A percentile compares a stretch with the other conserved stretches of the same genome.
These are phyloP conservation scores for Chalaropsis ovoidea DNA, from an alignment of 2,329 filamentous ascomycete species.

Conservation along the genomic window DNA sequence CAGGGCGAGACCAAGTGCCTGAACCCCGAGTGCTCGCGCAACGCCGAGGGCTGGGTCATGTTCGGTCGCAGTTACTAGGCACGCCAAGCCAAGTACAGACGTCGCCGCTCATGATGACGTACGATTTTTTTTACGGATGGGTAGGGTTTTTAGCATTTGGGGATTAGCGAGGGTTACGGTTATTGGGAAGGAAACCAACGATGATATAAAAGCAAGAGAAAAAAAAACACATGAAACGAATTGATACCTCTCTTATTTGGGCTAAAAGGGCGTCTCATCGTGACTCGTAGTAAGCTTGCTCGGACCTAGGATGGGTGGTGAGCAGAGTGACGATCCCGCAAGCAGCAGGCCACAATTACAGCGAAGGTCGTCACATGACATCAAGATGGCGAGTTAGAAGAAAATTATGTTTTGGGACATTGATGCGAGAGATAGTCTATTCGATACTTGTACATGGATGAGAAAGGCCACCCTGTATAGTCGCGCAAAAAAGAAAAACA, in stretches of 20 bases:
- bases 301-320: background rate
- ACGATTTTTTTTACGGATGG: conserved; percentile 11
- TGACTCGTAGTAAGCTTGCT: background rate
- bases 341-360: background rate
- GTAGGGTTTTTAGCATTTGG: conserved; percentile 13
- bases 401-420: conserved; percentile 15
- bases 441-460: conserved; percentile 13
- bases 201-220: conserved; percentile 10
- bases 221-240: conserved; percentile 19
- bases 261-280: background rate
- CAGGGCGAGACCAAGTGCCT: conserved; percentile 80
- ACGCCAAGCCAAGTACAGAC: background rate
- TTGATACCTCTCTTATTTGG: background rate
- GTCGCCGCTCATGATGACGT: background rate
- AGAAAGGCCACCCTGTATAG: conserved; percentile 8
- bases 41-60: conserved; percentile 82
- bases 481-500: conserved; percentile 19
- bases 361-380: background rate
- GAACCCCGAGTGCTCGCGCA: conserved; percentile 69
- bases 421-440: conserved; percentile 22
- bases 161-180: conserved; percentile 2
- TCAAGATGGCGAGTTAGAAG: background rate
- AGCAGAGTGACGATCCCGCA: background rate
- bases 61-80: conserved; percentile 65
- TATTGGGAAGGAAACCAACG: background rate